Percentiles rank a stretch among this genome's conserved stretches.
Conservation (phyloP, 441 rosid genomes). For the Bocquillonia castaneifolia region DNA sequence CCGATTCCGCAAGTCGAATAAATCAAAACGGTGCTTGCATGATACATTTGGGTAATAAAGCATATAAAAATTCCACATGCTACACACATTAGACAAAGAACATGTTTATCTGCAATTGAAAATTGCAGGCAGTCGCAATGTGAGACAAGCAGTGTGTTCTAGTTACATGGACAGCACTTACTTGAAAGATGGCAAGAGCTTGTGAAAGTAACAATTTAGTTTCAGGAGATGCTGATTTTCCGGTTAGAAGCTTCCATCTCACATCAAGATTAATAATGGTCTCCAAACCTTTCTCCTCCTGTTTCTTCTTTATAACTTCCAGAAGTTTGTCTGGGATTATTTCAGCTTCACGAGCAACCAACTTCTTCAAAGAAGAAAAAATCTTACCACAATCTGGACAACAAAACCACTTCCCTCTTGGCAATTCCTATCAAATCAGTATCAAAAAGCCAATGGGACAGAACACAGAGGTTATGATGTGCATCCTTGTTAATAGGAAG, state of each 20-base stretch:
- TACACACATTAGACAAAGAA: background rate
- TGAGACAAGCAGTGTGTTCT: background rate
- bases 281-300: constrained; percentile 40
- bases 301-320: constrained; percentile 39
- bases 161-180: constrained; percentile 26
- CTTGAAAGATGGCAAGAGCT: constrained; percentile 66
- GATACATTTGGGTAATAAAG: constrained; percentile 5
- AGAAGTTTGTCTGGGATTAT: constrained; percentile 48
- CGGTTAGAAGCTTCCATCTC: constrained; percentile 68
- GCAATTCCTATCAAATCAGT: constrained; percentile 55
- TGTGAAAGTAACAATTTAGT: constrained; percentile 52
- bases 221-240: constrained; percentile 46
- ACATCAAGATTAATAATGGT: constrained; percentile 34
- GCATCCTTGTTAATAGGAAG: background rate
- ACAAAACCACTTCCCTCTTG: constrained; percentile 73
- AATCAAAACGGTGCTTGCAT: constrained; percentile 5
- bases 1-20: background rate
- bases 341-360: constrained; percentile 48
- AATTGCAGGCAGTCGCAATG: background rate
- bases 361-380: constrained; percentile 49
- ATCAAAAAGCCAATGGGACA: constrained; percentile 4
- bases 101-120: background rate
- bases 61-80: background rate
- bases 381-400: constrained; percentile 51
- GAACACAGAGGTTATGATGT: background rate